These are phyloP conservation scores for Rhodamnia rubescens DNA, from an alignment of 345 rosid species.

Conservation along the genomic window DNA sequence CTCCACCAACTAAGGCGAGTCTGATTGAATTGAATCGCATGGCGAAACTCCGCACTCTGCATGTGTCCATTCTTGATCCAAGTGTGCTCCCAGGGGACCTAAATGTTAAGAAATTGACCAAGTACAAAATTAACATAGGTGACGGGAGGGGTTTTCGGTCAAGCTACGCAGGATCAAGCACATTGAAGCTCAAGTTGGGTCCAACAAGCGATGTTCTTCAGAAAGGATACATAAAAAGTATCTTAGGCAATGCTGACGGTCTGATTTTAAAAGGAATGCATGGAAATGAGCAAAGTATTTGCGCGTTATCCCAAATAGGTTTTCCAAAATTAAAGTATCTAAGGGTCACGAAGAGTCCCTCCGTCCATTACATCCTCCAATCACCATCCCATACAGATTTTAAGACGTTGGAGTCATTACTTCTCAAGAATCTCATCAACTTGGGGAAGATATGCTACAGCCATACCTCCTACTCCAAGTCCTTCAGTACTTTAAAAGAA, in stretches of 20 bases:
- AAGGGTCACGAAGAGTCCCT: fast-evolving
- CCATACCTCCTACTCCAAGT: neutral
- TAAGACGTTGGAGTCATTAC: too few relatives aligned
- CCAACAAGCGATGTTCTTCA: fast-evolving
- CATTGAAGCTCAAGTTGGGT: fast-evolving
- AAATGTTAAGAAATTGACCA: fast-evolving
- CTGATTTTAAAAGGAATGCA: fast-evolving
- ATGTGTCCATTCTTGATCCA: fast-evolving
- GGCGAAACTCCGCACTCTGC: fast-evolving
- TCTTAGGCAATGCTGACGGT: fast-evolving
- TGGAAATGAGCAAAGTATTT: neutral
- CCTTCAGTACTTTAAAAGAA: neutral
- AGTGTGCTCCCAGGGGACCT: neutral
- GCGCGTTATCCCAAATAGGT: fast-evolving
- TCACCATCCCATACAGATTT: too few relatives aligned
- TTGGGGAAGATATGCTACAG: too few relatives aligned
- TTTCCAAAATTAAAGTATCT: neutral
- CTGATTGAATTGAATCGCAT: fast-evolving
- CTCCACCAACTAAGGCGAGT: too few relatives aligned
- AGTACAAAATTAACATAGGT: fast-evolving
- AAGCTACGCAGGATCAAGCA: fast-evolving
- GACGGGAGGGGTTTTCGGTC: neutral
- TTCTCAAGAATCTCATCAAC: too few relatives aligned
- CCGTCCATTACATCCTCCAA: too few relatives aligned
- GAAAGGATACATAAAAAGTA: neutral